Evolutionary conservation across 1,284 basidiomycete species (phyloP).

Genomic region (Cystobasidium slooffiae): DNA sequence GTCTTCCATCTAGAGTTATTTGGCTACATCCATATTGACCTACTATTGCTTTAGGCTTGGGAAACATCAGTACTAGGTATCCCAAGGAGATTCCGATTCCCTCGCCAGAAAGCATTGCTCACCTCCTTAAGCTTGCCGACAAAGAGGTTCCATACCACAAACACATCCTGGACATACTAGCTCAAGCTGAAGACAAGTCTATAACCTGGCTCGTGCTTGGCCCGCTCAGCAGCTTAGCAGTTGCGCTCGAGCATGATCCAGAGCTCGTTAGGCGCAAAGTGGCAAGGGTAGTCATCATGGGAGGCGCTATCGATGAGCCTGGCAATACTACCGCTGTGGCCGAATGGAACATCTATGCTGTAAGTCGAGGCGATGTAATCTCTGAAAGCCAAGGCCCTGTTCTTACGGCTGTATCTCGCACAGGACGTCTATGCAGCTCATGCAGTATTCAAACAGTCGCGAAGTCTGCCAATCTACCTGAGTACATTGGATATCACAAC

Average conservation of each 20-base stretch:
- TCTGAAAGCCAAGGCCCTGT: constrained; percentile 79
- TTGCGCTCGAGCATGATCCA: constrained; percentile 67
- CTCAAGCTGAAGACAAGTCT: constrained; percentile 65
- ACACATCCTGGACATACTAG: constrained; percentile 72
- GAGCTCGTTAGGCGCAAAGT: constrained; percentile 63
- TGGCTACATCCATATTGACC: not conserved
- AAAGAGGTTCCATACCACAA: constrained; percentile 63
- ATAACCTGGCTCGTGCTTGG: constrained; percentile 85
- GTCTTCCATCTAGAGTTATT: constrained; percentile 40
- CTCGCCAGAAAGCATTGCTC: constrained; percentile 26
- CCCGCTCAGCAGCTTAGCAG: constrained; percentile 83
- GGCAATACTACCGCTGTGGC: constrained; percentile 83
- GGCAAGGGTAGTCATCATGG: constrained; percentile 84
- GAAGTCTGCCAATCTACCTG: constrained; percentile 62
- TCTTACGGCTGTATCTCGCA: constrained; percentile 71
- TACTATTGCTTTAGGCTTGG: constrained; percentile 62
- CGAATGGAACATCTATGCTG: constrained; percentile 93
- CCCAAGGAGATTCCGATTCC: constrained; percentile 68
- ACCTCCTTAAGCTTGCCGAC: constrained; percentile 39
- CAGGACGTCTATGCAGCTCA: constrained; percentile 58
- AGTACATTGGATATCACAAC: constrained; percentile 76
- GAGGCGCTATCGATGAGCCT: constrained; percentile 88
- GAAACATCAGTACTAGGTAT: constrained; percentile 71
- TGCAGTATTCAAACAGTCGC: constrained; percentile 21
- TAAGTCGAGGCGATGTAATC: constrained; percentile 73